phyloP scores from a whole-genome alignment of 768 basidiomycete genomes.

The Tricholoma saponaceum region DNA sequence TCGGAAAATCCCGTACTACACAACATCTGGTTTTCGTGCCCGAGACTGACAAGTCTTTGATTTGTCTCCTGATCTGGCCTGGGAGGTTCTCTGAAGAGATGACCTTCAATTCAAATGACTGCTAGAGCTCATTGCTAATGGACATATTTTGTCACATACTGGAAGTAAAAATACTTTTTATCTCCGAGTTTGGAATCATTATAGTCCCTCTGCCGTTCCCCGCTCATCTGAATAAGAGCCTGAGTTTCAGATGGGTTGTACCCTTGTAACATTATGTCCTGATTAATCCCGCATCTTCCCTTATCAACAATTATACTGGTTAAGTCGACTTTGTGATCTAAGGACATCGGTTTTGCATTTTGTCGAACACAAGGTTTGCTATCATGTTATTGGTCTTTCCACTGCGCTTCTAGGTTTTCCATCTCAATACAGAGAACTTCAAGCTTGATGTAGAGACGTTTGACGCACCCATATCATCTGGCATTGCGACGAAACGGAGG shows the following conservation, averaged over 20 bases:
- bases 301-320: constrained; percentile 12
- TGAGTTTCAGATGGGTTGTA: constrained; percentile 49
- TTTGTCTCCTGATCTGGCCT: constrained; percentile 19
- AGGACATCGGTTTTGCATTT: constrained; percentile 54
- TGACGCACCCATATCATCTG: constrained; percentile 53
- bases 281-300: constrained; percentile 13
- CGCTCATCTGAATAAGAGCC: constrained; percentile 29
- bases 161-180: neutral
- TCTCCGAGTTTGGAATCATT: constrained; percentile 24
- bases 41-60: constrained; percentile 25
- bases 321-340: constrained; percentile 63
- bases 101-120: constrained; percentile 7
- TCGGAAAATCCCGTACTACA: constrained; percentile 30
- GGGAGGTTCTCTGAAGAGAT: constrained; percentile 22
- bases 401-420: constrained; percentile 40
- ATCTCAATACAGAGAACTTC: constrained; percentile 39
- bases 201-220: constrained; percentile 14
- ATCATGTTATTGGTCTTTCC: neutral
- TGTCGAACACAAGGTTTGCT: constrained; percentile 49
- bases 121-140: constrained; percentile 11
- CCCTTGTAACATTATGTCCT: constrained; percentile 30
- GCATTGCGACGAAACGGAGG: constrained; percentile 47
- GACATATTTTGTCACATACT: constrained; percentile 8
- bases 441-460: constrained; percentile 45
- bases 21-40: constrained; percentile 28